Evolutionary conservation across 441 rosid species (phyloP), one percentile per base, ranked within the genome.

Genomic region (Mallotus japonicus): DNA sequence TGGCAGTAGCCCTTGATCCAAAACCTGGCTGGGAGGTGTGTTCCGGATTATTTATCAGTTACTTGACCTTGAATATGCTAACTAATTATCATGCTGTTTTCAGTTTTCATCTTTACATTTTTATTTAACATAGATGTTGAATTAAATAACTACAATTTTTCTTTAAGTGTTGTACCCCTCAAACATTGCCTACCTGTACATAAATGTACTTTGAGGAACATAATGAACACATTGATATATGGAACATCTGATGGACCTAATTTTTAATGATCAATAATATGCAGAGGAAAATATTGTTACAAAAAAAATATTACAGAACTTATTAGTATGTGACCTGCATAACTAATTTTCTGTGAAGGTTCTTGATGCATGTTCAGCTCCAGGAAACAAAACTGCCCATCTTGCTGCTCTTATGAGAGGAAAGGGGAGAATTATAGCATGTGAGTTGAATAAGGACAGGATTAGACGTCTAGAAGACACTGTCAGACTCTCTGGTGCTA

Each of bases 301-400:
- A 22, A 24, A 11, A 64, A 49, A 16, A 10, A 6, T 17, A 55
- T 3, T 17, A 70, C 40, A 22, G 67, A n/a, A n/a, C n/a, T n/a
- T n/a, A 14, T 28, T 11, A 53, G 56, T 17, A 10, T 22, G 14
- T 62, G 14, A 65, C 40, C 37, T 60, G 60, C 5, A 59, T 54
- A 28, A n/a, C 20, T 61, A 32, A 57, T 22, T 47, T 64, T 13
- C 71, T 54, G 53, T 71, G 83, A 82, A 90, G 95, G 97, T 90
- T 81, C 82, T 90, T 81, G 97, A 92, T 82, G 97, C 97, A 70
- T 94, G 97, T 76, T 86, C 99, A 77, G 97, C 99, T 78, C 99
- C 97, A 53, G 99, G 99, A 77, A 94, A 94, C 88, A 92, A 94
- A 88, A 94, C 97, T 65, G 88, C 88, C 51, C 95, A 94, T 81